A percentile compares a stretch with the other conserved stretches of the same genome.
These are phyloP conservation scores for Boletus chippewaensis DNA, from an alignment of 1,284 basidiomycete genomes.

Conservation along the genomic window DNA sequence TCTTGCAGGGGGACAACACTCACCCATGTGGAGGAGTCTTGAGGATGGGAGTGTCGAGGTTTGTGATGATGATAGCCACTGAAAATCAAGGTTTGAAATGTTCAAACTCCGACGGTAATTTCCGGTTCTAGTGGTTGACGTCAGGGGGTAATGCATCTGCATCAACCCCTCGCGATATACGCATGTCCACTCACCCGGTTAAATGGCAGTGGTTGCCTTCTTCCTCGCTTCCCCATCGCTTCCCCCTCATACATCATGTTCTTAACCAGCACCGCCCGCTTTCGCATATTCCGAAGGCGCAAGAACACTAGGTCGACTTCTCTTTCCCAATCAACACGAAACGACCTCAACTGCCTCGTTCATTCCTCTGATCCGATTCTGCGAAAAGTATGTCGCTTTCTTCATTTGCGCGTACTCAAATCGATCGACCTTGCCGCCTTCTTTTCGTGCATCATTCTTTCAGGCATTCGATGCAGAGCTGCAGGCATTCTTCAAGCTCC, in stretches of 20 bases:
- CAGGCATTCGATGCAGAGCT: slow-evolving; percentile 92
- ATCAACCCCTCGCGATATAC: neutral
- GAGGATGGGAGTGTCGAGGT: slow-evolving; percentile 28
- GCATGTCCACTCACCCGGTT: slow-evolving; percentile 21
- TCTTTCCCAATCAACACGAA: slow-evolving; percentile 85
- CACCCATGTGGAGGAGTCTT: slow-evolving; percentile 49
- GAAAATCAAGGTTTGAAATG: slow-evolving; percentile 30
- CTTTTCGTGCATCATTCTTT: neutral
- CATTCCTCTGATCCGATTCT: slow-evolving; percentile 70
- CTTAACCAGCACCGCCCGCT: slow-evolving; percentile 15
- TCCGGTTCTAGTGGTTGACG: slow-evolving; percentile 12
- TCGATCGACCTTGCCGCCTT: slow-evolving; percentile 2
- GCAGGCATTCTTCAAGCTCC: slow-evolving; percentile 96
- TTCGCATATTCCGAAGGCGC: slow-evolving; percentile 22
- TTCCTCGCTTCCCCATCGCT: slow-evolving; percentile 25
- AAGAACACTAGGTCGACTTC: slow-evolving; percentile 14
- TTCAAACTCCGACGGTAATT: slow-evolving; percentile 25
- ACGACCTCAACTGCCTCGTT: slow-evolving; percentile 91
- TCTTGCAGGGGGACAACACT: slow-evolving; percentile 30
- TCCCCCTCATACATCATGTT: slow-evolving; percentile 21
- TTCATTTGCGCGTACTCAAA: slow-evolving; percentile 27
- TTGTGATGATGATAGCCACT: slow-evolving; percentile 27
- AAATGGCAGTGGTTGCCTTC: slow-evolving; percentile 19
- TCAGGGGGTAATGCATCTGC: too few relatives aligned
- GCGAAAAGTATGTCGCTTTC: slow-evolving; percentile 59